These are phyloP conservation scores for Caryopteris hybrid DNA, from an alignment of 305 asterid species.

Conservation along the genomic window DNA sequence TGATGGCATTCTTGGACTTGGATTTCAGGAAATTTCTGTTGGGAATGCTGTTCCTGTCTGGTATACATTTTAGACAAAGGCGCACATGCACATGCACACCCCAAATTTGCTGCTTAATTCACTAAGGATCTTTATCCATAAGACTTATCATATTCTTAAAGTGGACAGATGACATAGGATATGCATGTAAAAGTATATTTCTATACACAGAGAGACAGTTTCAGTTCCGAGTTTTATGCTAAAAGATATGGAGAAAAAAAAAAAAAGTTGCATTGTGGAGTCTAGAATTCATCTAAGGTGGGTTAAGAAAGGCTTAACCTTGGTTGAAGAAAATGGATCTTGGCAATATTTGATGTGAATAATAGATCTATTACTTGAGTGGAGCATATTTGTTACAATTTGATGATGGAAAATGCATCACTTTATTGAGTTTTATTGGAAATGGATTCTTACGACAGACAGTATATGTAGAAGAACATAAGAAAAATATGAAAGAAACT, in stretches of 20 bases:
- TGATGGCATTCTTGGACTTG: slow-evolving; percentile 93
- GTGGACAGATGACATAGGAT: background rate
- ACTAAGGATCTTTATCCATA: background rate
- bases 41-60: slow-evolving; percentile 79
- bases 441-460: background rate
- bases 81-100: background rate
- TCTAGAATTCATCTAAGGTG: background rate
- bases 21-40: slow-evolving; percentile 83
- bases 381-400: background rate
- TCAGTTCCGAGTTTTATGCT: background rate
- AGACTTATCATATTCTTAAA: background rate
- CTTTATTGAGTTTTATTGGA: background rate
- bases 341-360: background rate
- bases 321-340: background rate
- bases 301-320: background rate
- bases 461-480: background rate
- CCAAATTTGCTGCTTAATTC: background rate
- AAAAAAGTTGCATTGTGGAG: background rate
- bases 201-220: background rate
- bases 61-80: slow-evolving; percentile 28
- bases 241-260: background rate
- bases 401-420: background rate
- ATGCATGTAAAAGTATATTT: background rate
- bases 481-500: too few species aligned
- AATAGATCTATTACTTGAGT: background rate